Percentiles rank a stretch among this genome's conserved stretches.
Conservation (phyloP, 441 rosid genomes). For the Raphanus hybrid region DNA sequence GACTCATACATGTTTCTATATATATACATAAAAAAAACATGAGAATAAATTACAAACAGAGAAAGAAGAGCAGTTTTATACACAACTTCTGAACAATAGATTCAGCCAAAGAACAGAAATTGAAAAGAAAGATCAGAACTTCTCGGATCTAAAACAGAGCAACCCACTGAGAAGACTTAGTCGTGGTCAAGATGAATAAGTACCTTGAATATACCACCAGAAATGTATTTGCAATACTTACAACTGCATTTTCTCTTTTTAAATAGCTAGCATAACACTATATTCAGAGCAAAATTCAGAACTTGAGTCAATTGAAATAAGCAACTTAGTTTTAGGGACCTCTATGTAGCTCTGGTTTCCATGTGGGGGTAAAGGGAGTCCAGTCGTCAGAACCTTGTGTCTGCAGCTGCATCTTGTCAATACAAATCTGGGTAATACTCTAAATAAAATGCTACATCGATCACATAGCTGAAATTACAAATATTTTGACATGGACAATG, state of each 20-base stretch:
- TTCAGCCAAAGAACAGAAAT: not conserved
- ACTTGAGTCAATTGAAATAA: not conserved
- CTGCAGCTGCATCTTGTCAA: not conserved
- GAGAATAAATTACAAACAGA: not conserved
- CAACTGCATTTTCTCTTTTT: not conserved
- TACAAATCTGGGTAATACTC: not conserved
- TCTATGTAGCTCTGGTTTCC: not conserved
- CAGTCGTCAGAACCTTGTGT: not conserved
- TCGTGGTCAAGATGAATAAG: not conserved
- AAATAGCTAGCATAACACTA: not conserved
- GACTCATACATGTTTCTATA: not conserved
- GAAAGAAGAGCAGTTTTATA: conserved; percentile 5
- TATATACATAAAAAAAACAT: conserved; percentile 1
- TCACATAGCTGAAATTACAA: not conserved
- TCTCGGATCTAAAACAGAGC: conserved; percentile 35
- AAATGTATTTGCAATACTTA: not conserved
- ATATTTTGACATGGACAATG: not conserved
- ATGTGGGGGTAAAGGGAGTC: not conserved
- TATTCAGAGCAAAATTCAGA: not conserved
- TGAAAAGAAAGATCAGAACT: conserved; percentile 3
- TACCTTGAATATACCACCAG: not conserved
- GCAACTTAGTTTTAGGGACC: not conserved
- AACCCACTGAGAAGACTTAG: not conserved
- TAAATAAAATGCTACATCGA: not conserved
- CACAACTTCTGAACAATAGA: conserved; percentile 24